These are phyloP conservation scores for Phylloporus sp. DNA, from an alignment of 768 basidiomycete genomes.

Conservation along the genomic window DNA sequence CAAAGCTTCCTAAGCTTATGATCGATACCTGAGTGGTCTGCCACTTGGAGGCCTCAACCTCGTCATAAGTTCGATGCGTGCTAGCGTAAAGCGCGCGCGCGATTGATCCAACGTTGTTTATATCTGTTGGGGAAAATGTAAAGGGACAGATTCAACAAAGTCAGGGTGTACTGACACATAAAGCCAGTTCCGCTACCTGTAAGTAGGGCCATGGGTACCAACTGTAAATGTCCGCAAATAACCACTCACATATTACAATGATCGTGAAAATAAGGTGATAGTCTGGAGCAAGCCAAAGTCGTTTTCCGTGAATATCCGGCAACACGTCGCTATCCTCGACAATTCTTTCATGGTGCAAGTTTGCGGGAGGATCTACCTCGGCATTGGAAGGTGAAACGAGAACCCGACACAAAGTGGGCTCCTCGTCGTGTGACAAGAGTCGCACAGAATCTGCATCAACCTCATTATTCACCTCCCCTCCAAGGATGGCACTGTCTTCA, in stretches of 20 bases:
- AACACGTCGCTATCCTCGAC: conserved; percentile 21
- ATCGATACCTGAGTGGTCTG: conserved; percentile 84
- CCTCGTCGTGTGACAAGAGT: conserved; percentile 19
- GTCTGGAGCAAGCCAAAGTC: conserved; percentile 48
- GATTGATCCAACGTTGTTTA: too few species aligned
- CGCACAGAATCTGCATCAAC: conserved; percentile 18
- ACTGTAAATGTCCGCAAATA: background rate
- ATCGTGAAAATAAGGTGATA: conserved; percentile 65
- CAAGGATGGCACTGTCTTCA: conserved; percentile 21
- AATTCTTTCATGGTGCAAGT: background rate
- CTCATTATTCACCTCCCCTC: conserved; percentile 17
- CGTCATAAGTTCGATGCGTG: conserved; percentile 58
- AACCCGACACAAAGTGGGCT: conserved; percentile 21
- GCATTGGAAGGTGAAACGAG: conserved; percentile 14
- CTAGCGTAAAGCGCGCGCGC: conserved; percentile 64
- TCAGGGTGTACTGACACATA: conserved; percentile 53
- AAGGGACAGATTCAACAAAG: background rate
- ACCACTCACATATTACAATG: conserved; percentile 51
- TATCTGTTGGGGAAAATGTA: conserved; percentile 35
- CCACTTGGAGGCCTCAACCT: conserved; percentile 60
- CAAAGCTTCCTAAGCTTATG: conserved; percentile 77
- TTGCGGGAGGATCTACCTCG: conserved; percentile 22
- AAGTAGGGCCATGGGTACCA: background rate
- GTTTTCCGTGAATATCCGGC: conserved; percentile 53
- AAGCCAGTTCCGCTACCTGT: conserved; percentile 70